phyloP scores from a whole-genome alignment of 1,284 basidiomycete genomes.

The Takashimella koratensis region DNA sequence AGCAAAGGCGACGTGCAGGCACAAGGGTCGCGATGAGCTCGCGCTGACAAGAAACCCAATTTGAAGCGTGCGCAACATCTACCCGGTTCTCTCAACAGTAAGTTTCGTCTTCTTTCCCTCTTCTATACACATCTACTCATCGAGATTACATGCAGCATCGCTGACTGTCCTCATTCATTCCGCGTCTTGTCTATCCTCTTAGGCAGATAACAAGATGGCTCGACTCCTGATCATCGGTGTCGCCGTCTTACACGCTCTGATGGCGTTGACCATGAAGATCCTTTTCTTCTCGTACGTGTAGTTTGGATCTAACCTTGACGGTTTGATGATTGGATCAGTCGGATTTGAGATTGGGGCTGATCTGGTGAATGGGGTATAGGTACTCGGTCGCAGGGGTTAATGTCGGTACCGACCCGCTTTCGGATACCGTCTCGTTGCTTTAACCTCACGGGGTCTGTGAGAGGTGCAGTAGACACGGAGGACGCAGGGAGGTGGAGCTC shows the following conservation, averaged over 20 bases:
- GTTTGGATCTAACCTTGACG: background rate
- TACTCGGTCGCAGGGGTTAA: constrained; percentile 33
- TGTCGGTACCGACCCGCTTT: constrained; percentile 34
- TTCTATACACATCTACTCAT: background rate
- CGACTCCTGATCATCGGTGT: constrained; percentile 72
- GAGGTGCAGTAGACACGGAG: too few relatives aligned
- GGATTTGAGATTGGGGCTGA: background rate
- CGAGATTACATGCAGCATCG: background rate
- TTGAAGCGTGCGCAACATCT: constrained; percentile 69
- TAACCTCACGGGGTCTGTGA: too few relatives aligned
- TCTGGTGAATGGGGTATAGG: background rate
- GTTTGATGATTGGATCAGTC: background rate
- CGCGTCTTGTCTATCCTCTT: background rate
- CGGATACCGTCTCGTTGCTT: constrained; percentile 13
- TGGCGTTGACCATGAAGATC: constrained; percentile 78
- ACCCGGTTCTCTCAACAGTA: constrained; percentile 80
- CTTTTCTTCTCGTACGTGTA: constrained; percentile 79
- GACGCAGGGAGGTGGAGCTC: too few relatives aligned
- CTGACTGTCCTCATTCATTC: background rate
- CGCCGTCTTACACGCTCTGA: constrained; percentile 63
- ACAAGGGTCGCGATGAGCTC: background rate
- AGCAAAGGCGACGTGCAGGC: background rate
- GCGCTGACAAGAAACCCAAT: too few relatives aligned
- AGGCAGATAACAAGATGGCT: constrained; percentile 79
- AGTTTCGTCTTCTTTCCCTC: constrained; percentile 36